These are phyloP conservation scores for Benincasa hispida DNA, from an alignment of 306 rosid genomes.

Conservation along the genomic window DNA sequence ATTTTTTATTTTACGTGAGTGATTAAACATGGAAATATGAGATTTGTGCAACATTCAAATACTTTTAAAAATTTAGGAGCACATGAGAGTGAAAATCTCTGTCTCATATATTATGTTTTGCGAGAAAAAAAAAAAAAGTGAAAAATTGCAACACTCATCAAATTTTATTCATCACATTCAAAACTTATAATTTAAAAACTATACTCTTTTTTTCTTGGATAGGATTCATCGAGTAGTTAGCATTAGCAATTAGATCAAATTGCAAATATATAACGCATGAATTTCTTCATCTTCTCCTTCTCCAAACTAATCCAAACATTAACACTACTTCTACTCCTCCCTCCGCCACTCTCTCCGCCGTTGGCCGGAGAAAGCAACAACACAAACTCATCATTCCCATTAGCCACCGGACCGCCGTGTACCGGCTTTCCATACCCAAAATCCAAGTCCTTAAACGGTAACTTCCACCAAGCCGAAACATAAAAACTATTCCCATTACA, in stretches of 20 bases:
- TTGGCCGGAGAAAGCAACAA: background rate
- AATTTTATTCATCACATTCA: no score
- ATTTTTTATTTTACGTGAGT: no score
- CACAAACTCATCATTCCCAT: conserved; percentile 4
- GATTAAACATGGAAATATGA: no score
- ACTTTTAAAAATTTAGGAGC: no score
- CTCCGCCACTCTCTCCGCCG: background rate
- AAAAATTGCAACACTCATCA: no score
- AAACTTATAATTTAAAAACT: no score
- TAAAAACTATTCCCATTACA: conserved; percentile 34
- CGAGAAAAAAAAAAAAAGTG: no score
- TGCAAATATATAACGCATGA: background rate
- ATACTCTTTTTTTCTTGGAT: no score
- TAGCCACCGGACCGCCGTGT: background rate
- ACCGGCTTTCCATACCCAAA: background rate
- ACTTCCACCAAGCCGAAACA: conserved; percentile 43
- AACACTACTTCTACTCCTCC: background rate
- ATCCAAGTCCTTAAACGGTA: conserved; percentile 26
- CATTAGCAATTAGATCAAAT: background rate
- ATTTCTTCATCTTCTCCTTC: background rate
- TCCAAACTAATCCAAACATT: background rate
- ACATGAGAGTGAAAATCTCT: no score
- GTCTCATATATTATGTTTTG: no score
- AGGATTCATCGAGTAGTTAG: no score
- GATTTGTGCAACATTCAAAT: no score